Percentiles rank a stretch among this genome's conserved stretches.
Evolutionary conservation across 2,329 filamentous ascomycete genomes (phyloP).

Genomic region (Fusarium sp.): DNA sequence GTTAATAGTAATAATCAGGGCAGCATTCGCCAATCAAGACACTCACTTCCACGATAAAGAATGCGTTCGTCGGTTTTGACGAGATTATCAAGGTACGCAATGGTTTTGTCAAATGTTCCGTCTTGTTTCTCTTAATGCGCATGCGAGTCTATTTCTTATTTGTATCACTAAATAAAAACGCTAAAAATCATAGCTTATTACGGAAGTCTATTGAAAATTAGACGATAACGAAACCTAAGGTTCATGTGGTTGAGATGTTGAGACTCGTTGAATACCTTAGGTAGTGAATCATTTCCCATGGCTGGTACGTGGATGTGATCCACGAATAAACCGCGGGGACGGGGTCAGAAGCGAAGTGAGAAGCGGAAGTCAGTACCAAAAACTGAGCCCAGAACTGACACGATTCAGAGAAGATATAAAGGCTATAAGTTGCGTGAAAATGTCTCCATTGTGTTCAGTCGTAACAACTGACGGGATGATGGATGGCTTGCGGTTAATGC

Average conservation of each 20-base stretch:
- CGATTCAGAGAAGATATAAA: neutral
- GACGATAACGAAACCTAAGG: neutral
- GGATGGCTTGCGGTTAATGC: slow-evolving; percentile 40
- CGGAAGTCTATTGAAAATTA: neutral
- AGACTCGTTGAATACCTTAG: neutral
- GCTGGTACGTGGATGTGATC: slow-evolving; percentile 14
- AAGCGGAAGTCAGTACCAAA: neutral
- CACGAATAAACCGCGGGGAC: slow-evolving; percentile 10
- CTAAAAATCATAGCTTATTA: too few relatives aligned
- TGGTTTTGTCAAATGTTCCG: neutral
- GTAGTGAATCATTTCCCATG: neutral
- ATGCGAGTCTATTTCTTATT: slow-evolving; percentile 2
- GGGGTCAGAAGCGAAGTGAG: slow-evolving; percentile 3
- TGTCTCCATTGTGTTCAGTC: neutral
- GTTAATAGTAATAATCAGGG: slow-evolving; percentile 2
- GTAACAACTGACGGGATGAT: neutral
- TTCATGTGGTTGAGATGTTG: neutral
- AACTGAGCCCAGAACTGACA: neutral
- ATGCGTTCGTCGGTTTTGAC: neutral
- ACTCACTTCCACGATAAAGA: neutral
- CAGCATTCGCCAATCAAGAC: slow-evolving; percentile 3
- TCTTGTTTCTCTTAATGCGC: slow-evolving; percentile 13
- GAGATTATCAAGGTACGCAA: neutral
- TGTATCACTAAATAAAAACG: neutral
- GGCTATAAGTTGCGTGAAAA: neutral